Conservation (phyloP, 768 basidiomycete genomes). For the Daedaleopsis sinensis region DNA sequence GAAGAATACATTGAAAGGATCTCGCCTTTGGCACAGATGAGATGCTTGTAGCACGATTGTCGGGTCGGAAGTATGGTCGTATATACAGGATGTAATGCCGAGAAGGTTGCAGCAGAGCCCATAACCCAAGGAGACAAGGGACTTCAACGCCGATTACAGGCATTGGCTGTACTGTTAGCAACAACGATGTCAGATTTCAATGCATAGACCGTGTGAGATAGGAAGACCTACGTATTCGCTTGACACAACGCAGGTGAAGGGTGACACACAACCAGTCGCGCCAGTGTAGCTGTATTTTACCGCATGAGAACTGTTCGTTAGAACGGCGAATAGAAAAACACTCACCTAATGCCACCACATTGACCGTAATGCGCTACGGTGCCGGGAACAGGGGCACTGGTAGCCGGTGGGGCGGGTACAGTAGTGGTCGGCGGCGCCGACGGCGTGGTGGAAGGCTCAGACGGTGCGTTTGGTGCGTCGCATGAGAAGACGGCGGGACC, state of each 20-base stretch:
- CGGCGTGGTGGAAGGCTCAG: constrained; percentile 4
- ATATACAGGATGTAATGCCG: background rate
- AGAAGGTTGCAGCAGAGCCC: no score
- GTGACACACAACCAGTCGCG: constrained; percentile 38
- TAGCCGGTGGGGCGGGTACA: constrained; percentile 11
- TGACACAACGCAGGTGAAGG: constrained; percentile 37
- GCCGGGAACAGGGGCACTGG: constrained; percentile 21
- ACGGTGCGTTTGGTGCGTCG: constrained; percentile 15
- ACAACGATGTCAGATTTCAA: background rate
- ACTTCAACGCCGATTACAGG: constrained; percentile 16
- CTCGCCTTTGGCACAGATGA: background rate
- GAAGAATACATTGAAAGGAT: background rate
- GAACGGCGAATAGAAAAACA: background rate
- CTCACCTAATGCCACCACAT: constrained; percentile 44
- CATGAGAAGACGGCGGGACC: constrained; percentile 34
- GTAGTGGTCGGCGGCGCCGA: constrained; percentile 4
- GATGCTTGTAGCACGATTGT: background rate
- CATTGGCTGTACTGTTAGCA: constrained; percentile 39
- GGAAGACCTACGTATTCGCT: constrained; percentile 36
- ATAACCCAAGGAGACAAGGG: no score
- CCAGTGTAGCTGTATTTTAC: constrained; percentile 36
- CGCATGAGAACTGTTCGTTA: no score
- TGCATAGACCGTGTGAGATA: background rate
- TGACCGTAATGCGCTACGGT: constrained; percentile 46
- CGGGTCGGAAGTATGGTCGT: background rate